Conservation (phyloP, 805 yeast species). For the Wickerhamomyces xylosicus region DNA sequence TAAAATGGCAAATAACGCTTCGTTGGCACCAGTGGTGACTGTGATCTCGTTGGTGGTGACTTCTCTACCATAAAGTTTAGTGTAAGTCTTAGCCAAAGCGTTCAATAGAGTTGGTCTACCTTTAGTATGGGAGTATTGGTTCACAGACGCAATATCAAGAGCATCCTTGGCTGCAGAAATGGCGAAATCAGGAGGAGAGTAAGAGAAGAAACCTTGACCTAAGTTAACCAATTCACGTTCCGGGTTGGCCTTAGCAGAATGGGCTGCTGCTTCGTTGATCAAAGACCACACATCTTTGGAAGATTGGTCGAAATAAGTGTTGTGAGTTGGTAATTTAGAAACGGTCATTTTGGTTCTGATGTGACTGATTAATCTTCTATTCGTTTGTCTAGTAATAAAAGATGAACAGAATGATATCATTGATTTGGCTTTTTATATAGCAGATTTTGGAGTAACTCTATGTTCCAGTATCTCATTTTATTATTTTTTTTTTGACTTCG, state of each 20-base stretch:
- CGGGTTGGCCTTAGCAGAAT: slow-evolving; percentile 49
- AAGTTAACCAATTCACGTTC: slow-evolving; percentile 79
- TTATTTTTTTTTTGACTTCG: too few relatives aligned
- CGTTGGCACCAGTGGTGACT: slow-evolving; percentile 95
- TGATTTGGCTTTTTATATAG: too few relatives aligned
- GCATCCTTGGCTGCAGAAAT: slow-evolving; percentile 73
- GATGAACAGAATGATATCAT: too few relatives aligned
- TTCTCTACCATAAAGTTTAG: slow-evolving; percentile 50
- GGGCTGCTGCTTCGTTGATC: slow-evolving; percentile 91
- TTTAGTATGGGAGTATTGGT: slow-evolving; percentile 88
- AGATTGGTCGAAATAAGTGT: slow-evolving; percentile 60
- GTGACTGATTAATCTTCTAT: too few relatives aligned
- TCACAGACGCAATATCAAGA: slow-evolving; percentile 58
- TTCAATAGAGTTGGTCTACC: slow-evolving; percentile 74
- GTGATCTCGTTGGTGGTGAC: slow-evolving; percentile 54
- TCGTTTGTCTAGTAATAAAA: too few relatives aligned
- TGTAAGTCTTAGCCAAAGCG: slow-evolving; percentile 62
- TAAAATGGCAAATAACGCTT: slow-evolving; percentile 80
- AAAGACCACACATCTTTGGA: slow-evolving; percentile 92
- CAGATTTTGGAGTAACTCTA: too few relatives aligned
- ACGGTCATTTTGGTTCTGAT: too few relatives aligned
- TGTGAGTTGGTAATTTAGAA: slow-evolving; percentile 31
- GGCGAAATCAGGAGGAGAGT: slow-evolving; percentile 93
- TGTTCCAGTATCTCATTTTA: too few relatives aligned
- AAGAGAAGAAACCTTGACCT: slow-evolving; percentile 97